phyloP scores from a whole-genome alignment of 139 green algal genomes.

The Micractinium sp. region DNA sequence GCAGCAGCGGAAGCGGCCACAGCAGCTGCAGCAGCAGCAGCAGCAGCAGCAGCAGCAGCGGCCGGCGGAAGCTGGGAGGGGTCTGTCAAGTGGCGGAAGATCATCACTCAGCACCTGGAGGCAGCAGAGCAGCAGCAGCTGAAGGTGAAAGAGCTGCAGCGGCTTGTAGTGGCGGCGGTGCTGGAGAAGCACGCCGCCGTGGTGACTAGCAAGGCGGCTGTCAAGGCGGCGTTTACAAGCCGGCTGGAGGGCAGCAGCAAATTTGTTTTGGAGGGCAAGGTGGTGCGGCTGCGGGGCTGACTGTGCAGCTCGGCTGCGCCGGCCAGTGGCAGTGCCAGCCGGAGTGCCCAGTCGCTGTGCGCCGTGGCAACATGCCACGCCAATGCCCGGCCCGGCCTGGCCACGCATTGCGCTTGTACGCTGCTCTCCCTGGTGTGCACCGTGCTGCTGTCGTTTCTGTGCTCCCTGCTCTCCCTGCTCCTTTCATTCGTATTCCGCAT shows the following conservation, averaged over 20 bases:
- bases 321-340: too few relatives aligned
- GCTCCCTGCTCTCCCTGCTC: too few relatives aligned
- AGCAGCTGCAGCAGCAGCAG: neutral
- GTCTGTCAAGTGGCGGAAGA: conserved; percentile 57
- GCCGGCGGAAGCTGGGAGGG: neutral
- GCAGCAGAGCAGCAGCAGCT: conserved; percentile 15
- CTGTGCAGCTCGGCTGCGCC: too few relatives aligned
- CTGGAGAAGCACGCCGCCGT: conserved; percentile 22
- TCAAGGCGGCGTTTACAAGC: conserved; percentile 11
- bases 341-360: too few relatives aligned
- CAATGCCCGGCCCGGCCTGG: too few relatives aligned
- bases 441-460: too few relatives aligned
- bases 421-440: too few relatives aligned
- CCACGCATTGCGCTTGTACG: too few relatives aligned
- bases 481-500: too few relatives aligned
- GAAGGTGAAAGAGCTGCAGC: conserved; percentile 48
- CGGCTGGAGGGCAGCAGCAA: conserved; percentile 30
- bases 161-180: conserved; percentile 19
- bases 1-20: neutral
- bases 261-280: conserved; percentile 43
- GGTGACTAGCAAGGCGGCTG: conserved; percentile 8
- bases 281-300: conserved; percentile 16
- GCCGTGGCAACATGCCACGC: too few relatives aligned
- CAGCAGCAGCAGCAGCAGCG: neutral
- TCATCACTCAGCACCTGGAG: conserved; percentile 38